These are phyloP conservation scores for Clavariopsis aquatica DNA, from an alignment of 495 filamentous ascomycete species.

Conservation along the genomic window DNA sequence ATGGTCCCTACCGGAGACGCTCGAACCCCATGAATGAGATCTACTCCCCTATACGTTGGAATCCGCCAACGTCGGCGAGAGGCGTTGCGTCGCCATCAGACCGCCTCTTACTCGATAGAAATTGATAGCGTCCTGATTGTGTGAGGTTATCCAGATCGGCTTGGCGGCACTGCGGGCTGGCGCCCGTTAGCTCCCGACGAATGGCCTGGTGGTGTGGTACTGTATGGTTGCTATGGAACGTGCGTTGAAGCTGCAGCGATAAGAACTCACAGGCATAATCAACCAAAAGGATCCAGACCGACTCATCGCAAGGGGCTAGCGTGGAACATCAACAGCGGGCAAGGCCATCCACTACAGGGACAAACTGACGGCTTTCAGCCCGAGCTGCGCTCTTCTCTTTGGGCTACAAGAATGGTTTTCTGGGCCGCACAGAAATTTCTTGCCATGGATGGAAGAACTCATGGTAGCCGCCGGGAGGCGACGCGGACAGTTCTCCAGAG, in stretches of 20 bases:
- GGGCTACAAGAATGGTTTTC: too few relatives aligned
- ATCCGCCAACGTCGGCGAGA: conserved; percentile 14
- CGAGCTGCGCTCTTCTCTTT: not conserved
- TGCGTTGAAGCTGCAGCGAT: conserved; percentile 24
- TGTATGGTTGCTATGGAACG: not conserved
- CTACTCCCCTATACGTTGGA: conserved; percentile 4
- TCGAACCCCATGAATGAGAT: not conserved
- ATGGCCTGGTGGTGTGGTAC: not conserved
- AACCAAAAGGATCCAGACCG: not conserved
- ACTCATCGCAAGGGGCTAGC: conserved; percentile 19
- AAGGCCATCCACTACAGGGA: too few relatives aligned
- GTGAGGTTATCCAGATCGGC: conserved; percentile 34
- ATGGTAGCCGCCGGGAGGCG: not conserved
- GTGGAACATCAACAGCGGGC: too few relatives aligned
- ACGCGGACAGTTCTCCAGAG: not conserved
- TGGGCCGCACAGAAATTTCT: too few relatives aligned
- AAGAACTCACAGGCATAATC: conserved; percentile 1
- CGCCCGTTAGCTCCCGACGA: conserved; percentile 13
- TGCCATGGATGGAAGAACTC: too few relatives aligned
- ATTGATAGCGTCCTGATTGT: conserved; percentile 23
- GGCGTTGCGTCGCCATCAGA: not conserved
- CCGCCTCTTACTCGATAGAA: conserved; percentile 38
- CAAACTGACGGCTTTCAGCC: not conserved
- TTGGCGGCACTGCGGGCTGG: conserved; percentile 2
- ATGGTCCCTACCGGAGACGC: conserved; percentile 9